phyloP scores from a whole-genome alignment of 495 filamentous ascomycete genomes.

The Penicillium flavigenum region DNA sequence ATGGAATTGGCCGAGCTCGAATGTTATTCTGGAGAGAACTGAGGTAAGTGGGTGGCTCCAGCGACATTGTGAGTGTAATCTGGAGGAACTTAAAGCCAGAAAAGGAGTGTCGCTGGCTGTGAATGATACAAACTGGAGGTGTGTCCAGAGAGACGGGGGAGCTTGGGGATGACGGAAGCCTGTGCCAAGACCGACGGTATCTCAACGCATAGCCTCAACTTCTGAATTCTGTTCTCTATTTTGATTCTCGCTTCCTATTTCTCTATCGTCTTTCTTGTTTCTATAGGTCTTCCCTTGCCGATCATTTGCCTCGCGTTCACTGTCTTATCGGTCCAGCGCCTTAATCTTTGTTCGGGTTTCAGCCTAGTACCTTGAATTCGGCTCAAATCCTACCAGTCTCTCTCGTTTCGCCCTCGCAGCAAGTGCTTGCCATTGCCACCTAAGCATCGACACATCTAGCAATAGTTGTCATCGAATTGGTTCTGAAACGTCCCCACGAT shows the following conservation, averaged over 20 bases:
- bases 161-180: conserved; percentile 35
- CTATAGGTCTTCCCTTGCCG: neutral
- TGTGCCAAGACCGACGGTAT: conserved; percentile 30
- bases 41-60: conserved; percentile 89
- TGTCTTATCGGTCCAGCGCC: neutral
- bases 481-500: neutral
- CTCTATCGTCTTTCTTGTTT: conserved; percentile 11
- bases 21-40: conserved; percentile 92
- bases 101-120: conserved; percentile 13
- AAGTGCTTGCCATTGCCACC: neutral
- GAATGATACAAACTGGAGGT: conserved; percentile 11
- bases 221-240: conserved; percentile 14
- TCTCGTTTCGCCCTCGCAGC: conserved; percentile 13
- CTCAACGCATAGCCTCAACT: conserved; percentile 23
- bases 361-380: conserved; percentile 17
- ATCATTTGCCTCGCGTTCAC: neutral
- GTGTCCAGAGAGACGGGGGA: conserved; percentile 22
- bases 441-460: neutral
- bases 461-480: neutral
- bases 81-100: conserved; percentile 12
- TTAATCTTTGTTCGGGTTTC: conserved; percentile 14
- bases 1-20: conserved; percentile 88
- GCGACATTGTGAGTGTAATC: conserved; percentile 60
- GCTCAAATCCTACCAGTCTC: conserved; percentile 7
- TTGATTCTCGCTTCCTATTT: conserved; percentile 6